Evolutionary conservation across 1,284 basidiomycete genomes (phyloP).

Genomic region (Limonomyces culmigenus): DNA sequence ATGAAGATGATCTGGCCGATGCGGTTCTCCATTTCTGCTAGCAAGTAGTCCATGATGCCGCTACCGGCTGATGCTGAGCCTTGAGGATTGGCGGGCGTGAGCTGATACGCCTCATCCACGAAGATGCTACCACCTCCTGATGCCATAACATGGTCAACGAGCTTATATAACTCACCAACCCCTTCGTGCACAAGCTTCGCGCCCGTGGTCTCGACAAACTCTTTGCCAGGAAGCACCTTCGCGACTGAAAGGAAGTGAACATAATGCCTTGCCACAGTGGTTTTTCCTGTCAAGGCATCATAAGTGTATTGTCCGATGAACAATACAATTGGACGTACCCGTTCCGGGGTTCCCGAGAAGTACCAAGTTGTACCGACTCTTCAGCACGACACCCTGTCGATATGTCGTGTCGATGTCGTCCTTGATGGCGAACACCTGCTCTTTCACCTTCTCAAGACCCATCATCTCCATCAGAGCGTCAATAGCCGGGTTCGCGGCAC

Average conservation of each 20-base stretch:
- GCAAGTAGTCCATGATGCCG: slow-evolving; percentile 44
- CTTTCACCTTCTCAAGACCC: slow-evolving; percentile 17
- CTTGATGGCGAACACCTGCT: slow-evolving; percentile 14
- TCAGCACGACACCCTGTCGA: slow-evolving; percentile 12
- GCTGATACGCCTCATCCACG: slow-evolving; percentile 53
- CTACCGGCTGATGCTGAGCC: slow-evolving; percentile 28
- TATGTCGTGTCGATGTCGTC: slow-evolving; percentile 12
- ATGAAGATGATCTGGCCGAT: slow-evolving; percentile 51
- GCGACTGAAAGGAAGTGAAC: slow-evolving; percentile 40
- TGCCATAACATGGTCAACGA: slow-evolving; percentile 26
- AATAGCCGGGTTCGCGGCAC: slow-evolving; percentile 11
- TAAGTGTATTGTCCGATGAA: slow-evolving; percentile 1
- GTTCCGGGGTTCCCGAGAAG: slow-evolving; percentile 20
- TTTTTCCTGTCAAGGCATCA: slow-evolving; percentile 30
- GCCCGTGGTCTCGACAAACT: slow-evolving; percentile 45
- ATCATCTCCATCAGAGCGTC: slow-evolving; percentile 17
- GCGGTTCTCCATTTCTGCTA: slow-evolving; percentile 57
- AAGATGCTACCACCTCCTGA: slow-evolving; percentile 47
- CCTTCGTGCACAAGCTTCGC: slow-evolving; percentile 39
- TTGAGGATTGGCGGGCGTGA: slow-evolving; percentile 27
- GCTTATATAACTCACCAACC: slow-evolving; percentile 29
- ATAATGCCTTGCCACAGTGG: slow-evolving; percentile 47
- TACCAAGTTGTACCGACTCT: slow-evolving; percentile 13
- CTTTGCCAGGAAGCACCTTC: slow-evolving; percentile 30
- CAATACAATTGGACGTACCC: slow-evolving; percentile 9